A percentile compares a stretch with the other conserved stretches of the same genome.
Conservation (phyloP, 257 asterid species). For the Osmanthus fragrans region DNA sequence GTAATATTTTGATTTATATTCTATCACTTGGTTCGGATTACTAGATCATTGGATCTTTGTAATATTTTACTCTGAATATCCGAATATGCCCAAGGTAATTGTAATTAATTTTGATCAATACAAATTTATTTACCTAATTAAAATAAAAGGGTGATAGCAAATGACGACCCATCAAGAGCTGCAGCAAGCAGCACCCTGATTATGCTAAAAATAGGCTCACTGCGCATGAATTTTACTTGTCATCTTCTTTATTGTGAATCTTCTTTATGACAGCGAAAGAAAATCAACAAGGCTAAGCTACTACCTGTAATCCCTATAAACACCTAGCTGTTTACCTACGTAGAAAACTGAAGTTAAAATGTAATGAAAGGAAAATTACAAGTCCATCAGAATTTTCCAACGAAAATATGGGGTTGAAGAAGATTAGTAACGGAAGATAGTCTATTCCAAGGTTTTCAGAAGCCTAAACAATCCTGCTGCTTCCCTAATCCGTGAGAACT, state of each 20-base stretch:
- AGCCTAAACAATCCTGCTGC: slow-evolving; percentile 92
- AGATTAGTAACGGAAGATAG: neutral
- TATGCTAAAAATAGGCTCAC: neutral
- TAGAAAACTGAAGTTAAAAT: neutral
- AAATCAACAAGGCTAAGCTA: neutral
- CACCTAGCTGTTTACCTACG: neutral
- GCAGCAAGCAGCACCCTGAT: neutral
- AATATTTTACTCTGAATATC: no score
- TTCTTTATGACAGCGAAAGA: neutral
- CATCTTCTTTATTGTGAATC: neutral
- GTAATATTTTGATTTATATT: no score
- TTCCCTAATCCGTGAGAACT: slow-evolving; percentile 93
- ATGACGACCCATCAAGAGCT: no score
- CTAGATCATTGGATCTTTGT: no score
- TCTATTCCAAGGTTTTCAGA: slow-evolving; percentile 77
- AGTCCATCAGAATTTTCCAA: slow-evolving; percentile 6
- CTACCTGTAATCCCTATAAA: neutral
- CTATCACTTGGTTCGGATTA: no score
- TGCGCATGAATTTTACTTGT: neutral
- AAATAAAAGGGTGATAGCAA: no score
- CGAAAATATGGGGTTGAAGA: neutral
- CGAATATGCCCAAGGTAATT: no score
- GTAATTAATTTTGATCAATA: no score
- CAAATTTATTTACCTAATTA: no score
- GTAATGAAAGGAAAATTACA: neutral